Base-by-base conservation (phyloP, 108 stramenopile species). In the Fragilariopsis cylindrus region DNA sequence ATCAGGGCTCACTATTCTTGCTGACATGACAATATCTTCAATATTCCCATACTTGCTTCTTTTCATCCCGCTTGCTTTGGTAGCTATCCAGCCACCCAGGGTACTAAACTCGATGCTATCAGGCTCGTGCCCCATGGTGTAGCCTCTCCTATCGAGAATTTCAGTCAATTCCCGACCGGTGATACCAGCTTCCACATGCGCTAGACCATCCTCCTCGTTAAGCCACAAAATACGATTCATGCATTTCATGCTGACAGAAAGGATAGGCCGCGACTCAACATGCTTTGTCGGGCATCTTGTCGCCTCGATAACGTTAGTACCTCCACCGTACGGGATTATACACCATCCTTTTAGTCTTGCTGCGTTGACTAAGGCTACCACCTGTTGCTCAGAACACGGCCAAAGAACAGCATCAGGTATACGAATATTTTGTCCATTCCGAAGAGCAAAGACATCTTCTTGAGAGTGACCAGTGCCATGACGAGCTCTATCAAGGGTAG, bases 31-130 rank as follows among this genome's bases (percentile, higher is more conserved):
- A 65, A 98, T 96, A 71, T 97, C 96, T 81, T 98, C 97, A 69
- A 98, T 98, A 52, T 98, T 98, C 65, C 97, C 97, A 69, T 98
- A 98, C 70, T 82, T 89, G 66, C 92, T 95, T 69, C 92, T 87
- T 70, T 96, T 97, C 97, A 98, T 98, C 15, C 97, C 97, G 63
- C 96, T 97, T 12, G 97, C 94, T 81, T 96, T 94, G 1, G 97
- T 98, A 12, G 97, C 97, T 57, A 98, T 91, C 97, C 97, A 98
- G 42, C 97, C 97, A 41, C 97, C 97, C 12, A 98, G 81, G 19
- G 97, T 96, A 67, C 94, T 96, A 82, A 98, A 98, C 74, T 98
- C 97, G 54, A 91, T 83, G 65, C 95, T 96, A 76, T 98, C 97
- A 3, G 97, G 97, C 75, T 97, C 94, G 77, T 98, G 97, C 4